Percentiles rank a stretch among this genome's conserved stretches.
These are phyloP conservation scores for Rostrohypoxylon terebratum DNA, from an alignment of 495 filamentous ascomycete genomes.

Conservation along the genomic window DNA sequence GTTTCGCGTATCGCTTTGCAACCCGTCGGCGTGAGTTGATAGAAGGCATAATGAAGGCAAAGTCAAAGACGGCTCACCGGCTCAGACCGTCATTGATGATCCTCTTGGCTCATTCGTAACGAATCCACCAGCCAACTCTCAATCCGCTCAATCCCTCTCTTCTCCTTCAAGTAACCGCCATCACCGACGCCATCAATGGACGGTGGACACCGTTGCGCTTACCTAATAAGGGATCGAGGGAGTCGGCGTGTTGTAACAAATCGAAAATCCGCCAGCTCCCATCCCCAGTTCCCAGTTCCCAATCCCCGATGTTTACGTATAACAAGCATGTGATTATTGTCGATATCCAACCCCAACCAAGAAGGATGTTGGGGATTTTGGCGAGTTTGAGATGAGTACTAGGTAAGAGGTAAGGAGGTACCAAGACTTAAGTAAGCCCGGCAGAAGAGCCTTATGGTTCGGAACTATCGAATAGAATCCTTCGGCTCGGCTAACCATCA, in stretches of 20 bases:
- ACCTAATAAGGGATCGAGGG: conserved; percentile 22
- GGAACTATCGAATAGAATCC: conserved; percentile 12
- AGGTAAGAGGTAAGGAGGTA: too few relatives aligned
- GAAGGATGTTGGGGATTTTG: neutral
- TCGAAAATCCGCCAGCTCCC: conserved; percentile 23
- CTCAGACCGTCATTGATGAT: neutral
- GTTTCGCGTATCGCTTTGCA: conserved; percentile 19
- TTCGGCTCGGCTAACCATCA: conserved; percentile 2
- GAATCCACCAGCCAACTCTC: neutral
- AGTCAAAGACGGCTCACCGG: neutral
- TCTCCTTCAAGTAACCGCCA: neutral
- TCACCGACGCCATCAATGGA: neutral
- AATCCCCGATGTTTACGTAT: neutral
- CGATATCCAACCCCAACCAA: neutral
- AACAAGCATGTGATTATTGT: neutral
- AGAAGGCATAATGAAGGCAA: neutral
- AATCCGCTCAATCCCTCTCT: neutral
- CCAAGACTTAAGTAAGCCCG: neutral
- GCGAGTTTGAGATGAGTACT: conserved; percentile 3
- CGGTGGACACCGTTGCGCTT: conserved; percentile 3
- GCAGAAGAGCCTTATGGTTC: neutral
- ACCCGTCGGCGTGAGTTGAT: neutral
- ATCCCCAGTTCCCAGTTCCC: too few relatives aligned
- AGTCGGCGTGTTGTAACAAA: conserved; percentile 17
- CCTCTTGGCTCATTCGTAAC: neutral